Conservation (phyloP, 2,329 filamentous ascomycete genomes). For the Colletotrichum chlorophyti region DNA sequence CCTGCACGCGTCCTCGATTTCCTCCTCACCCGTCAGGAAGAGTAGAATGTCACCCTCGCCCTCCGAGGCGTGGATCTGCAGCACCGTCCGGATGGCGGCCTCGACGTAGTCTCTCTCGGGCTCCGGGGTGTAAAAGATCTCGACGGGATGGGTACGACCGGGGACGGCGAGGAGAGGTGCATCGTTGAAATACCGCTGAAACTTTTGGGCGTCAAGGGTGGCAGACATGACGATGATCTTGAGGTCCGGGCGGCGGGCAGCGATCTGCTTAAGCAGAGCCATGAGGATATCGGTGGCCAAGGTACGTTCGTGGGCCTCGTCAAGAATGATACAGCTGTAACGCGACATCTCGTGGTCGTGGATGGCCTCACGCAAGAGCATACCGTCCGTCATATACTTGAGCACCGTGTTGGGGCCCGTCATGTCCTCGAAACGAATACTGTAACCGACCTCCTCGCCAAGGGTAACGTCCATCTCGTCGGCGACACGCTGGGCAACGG, state of each 20-base stretch:
- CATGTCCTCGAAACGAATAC: slow-evolving; percentile 97
- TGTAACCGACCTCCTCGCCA: slow-evolving; percentile 96
- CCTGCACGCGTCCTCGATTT: slow-evolving; percentile 94
- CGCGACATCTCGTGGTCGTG: slow-evolving; percentile 90
- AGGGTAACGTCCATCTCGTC: slow-evolving; percentile 94
- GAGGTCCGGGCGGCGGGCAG: slow-evolving; percentile 81
- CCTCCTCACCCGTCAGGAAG: slow-evolving; percentile 97
- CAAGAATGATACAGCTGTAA: slow-evolving; percentile 97
- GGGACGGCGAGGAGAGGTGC: slow-evolving; percentile 93
- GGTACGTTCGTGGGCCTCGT: slow-evolving; percentile 97
- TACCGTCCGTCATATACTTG: slow-evolving; percentile 99
- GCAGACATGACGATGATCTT: slow-evolving; percentile 99
- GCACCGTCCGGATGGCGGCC: slow-evolving; percentile 89
- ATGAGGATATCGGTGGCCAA: slow-evolving; percentile 97
- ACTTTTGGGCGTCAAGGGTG: slow-evolving; percentile 96
- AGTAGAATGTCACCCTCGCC: slow-evolving; percentile 90
- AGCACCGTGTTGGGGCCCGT: slow-evolving; percentile 88
- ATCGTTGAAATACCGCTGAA: slow-evolving; percentile 95
- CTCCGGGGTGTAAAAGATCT: slow-evolving; percentile 98
- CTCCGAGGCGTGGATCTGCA: slow-evolving; percentile 96
- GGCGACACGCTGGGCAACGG: slow-evolving; percentile 95
- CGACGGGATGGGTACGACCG: slow-evolving; percentile 92
- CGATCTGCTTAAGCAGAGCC: slow-evolving; percentile 92
- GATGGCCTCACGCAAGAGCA: slow-evolving; percentile 96
- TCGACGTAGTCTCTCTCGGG: slow-evolving; percentile 97